These are phyloP conservation scores for Pythium aquatile DNA, from an alignment of 352 stramenopile genomes.

Conservation along the genomic window DNA sequence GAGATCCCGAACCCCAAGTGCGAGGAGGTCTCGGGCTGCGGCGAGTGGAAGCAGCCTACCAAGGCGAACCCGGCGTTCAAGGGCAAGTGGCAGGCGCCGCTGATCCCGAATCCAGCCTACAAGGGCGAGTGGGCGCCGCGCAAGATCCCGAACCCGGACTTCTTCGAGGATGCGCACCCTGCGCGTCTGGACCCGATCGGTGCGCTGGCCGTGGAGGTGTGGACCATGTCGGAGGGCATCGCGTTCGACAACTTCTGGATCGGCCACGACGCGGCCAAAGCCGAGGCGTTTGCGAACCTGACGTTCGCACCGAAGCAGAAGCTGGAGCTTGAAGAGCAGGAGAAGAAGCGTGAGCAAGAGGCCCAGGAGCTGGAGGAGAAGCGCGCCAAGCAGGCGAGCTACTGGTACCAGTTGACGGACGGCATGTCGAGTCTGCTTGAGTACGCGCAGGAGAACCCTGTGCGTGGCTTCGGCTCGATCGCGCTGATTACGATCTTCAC, in stretches of 20 bases:
- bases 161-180: conserved; percentile 83
- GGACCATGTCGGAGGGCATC: conserved; percentile 88
- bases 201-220: conserved; percentile 90
- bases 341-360: conserved; percentile 50
- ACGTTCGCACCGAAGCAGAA: conserved; percentile 80
- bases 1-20: conserved; percentile 91
- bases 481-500: conserved; percentile 40
- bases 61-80: conserved; percentile 92
- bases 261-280: conserved; percentile 78
- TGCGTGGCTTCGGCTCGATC: conserved; percentile 46
- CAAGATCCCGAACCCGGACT: conserved; percentile 90
- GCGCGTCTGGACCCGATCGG: conserved; percentile 86
- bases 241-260: conserved; percentile 94
- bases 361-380: conserved; percentile 33
- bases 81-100: conserved; percentile 89
- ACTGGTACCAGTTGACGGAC: conserved; percentile 44
- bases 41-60: conserved; percentile 85
- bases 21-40: conserved; percentile 79
- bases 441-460: conserved; percentile 60
- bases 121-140: conserved; percentile 89
- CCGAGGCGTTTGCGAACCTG: conserved; percentile 69
- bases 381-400: conserved; percentile 46
- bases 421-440: conserved; percentile 41
- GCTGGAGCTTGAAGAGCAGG: conserved; percentile 51
- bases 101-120: conserved; percentile 92